Base-by-base conservation (phyloP, 306 rosid genomes). In the Dalbergia cultrata region DNA sequence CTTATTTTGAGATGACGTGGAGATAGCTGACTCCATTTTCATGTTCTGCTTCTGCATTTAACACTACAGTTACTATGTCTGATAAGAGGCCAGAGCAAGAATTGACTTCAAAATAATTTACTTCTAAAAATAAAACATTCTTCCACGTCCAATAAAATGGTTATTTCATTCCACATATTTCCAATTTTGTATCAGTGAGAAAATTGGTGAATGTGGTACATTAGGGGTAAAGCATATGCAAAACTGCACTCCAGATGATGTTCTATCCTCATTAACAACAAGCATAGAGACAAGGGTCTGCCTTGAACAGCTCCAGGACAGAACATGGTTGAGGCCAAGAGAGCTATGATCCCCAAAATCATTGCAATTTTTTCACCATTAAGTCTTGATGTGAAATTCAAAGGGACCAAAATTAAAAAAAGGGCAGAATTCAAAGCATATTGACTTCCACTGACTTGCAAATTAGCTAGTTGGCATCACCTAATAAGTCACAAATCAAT, bases 21-120 rank as follows among this genome's bases (percentile, higher is more conserved):
- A 14, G 41, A 70, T 56, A 67, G 82, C 19, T 65, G 58, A 71
- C 53, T 70, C 61, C 56, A 75, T 56, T 35, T 58, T 56, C 16
- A 54, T 71, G 34, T 37, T 68, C 18, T 16, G 66, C 62, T 52
- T 75, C 54, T 21, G 43, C 50, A 58, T 58, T 67, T 18, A 60
- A 50, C 34, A 60, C 39, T 49, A 62, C 17, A 26, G 37, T 31
- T 50, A 26, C 31, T 34, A 14, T 75, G 62, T 34, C 26, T 62
- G 47, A 6, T 22, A 34, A 75, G 41, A 64, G 41, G 10, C 73
- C n/a, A 65, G 16, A 37, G 19, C 14, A 22, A 22, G 22, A 26
- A 13, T 44, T 43, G 17, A 59, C 44, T 60, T 34, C 22, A 5
- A 10, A 14, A 43, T 41, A 59, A 43, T 21, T 4, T 13, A 14